Evolutionary conservation across 1,284 basidiomycete genomes (phyloP).

Genomic region (Marasmius tenuissimus): DNA sequence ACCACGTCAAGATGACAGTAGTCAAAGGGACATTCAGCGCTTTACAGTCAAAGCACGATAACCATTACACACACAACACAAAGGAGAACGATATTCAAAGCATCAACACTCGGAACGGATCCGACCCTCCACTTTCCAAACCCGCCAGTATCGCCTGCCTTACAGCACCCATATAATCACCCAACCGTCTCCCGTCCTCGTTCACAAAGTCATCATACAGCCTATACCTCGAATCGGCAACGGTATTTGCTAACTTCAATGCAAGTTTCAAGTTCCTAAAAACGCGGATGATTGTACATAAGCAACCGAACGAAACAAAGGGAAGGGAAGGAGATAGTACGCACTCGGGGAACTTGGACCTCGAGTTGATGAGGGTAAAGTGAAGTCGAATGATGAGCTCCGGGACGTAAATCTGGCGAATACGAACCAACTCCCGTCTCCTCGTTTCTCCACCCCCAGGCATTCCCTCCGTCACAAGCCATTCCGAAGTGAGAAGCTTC

Average conservation of each 20-base stretch:
- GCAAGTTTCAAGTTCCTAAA: constrained; percentile 80
- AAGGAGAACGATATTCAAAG: constrained; percentile 14
- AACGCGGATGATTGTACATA: constrained; percentile 28
- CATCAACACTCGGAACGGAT: constrained; percentile 60
- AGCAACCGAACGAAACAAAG: neutral
- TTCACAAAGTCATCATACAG: constrained; percentile 87
- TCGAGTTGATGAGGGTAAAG: constrained; percentile 67
- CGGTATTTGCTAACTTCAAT: constrained; percentile 77
- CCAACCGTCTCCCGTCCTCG: constrained; percentile 52
- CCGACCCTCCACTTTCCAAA: constrained; percentile 70
- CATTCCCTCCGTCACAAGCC: constrained; percentile 62
- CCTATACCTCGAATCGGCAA: constrained; percentile 87
- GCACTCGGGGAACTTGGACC: constrained; percentile 66
- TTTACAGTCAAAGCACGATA: too few relatives aligned
- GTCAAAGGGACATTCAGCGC: too few relatives aligned
- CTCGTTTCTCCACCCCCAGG: constrained; percentile 54
- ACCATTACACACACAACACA: neutral
- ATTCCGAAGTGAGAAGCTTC: constrained; percentile 73
- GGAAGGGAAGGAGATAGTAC: constrained; percentile 27
- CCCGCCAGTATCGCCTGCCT: constrained; percentile 69
- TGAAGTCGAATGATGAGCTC: constrained; percentile 90
- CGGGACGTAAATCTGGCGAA: constrained; percentile 89
- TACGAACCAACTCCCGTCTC: constrained; percentile 69
- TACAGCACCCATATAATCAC: constrained; percentile 73
- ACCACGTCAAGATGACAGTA: too few relatives aligned